phyloP scores from a whole-genome alignment of 2,329 filamentous ascomycete genomes.

The Coniochaeta ligniaria region DNA sequence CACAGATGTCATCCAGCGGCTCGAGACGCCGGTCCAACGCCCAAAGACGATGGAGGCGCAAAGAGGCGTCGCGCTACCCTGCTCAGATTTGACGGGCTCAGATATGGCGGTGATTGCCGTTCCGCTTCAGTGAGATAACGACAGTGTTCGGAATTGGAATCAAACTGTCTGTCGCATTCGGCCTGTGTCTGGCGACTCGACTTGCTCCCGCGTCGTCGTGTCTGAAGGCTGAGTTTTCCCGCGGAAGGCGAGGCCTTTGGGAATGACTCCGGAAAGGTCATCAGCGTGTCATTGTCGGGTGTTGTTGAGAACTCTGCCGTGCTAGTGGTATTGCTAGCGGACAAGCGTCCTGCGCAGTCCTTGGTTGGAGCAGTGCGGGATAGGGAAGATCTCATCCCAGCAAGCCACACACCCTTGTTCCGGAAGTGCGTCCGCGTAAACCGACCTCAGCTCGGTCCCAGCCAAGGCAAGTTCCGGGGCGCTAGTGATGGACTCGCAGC shows the following conservation, averaged over 20 bases:
- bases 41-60: background rate
- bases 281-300: background rate
- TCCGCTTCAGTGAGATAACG: background rate
- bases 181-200: background rate
- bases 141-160: background rate
- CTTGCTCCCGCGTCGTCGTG: background rate
- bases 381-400: background rate
- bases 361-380: background rate
- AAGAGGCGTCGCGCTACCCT: background rate
- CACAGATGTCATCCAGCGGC: background rate
- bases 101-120: background rate
- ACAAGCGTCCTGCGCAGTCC: background rate
- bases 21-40: background rate
- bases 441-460: background rate
- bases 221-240: background rate
- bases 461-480: background rate
- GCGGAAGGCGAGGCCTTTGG: background rate
- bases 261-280: background rate
- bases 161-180: background rate
- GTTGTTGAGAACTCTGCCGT: background rate
- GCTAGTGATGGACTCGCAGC: background rate
- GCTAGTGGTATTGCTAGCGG: background rate
- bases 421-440: background rate
- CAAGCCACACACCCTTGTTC: background rate
- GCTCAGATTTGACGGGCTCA: background rate